phyloP scores from a whole-genome alignment of 495 filamentous ascomycete species.

The Talaromyces wortmannii region DNA sequence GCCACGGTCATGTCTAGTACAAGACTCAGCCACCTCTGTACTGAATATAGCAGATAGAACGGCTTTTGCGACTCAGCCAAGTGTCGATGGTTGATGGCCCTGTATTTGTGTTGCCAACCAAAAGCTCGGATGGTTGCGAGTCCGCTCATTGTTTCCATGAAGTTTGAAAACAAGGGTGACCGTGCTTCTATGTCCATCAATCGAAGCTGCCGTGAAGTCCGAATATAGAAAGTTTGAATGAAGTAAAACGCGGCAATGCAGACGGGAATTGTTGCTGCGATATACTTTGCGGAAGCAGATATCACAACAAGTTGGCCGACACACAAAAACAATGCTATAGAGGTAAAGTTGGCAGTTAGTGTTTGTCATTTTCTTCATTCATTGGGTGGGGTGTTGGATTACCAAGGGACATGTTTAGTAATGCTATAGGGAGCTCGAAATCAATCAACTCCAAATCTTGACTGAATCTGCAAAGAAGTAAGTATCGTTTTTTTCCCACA shows the following conservation, averaged over 20 bases:
- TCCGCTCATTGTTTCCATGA: slow-evolving; percentile 57
- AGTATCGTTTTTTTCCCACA: neutral
- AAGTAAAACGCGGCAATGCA: slow-evolving; percentile 38
- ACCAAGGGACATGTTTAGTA: slow-evolving; percentile 35
- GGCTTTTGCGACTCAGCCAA: slow-evolving; percentile 51
- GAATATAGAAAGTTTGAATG: slow-evolving; percentile 54
- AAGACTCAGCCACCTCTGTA: slow-evolving; percentile 65
- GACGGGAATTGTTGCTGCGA: slow-evolving; percentile 42
- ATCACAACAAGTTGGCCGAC: slow-evolving; percentile 44
- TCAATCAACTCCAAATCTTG: slow-evolving; percentile 56
- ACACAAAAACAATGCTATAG: slow-evolving; percentile 30
- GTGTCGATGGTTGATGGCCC: slow-evolving; percentile 47
- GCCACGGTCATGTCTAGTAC: slow-evolving; percentile 54
- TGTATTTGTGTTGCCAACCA: slow-evolving; percentile 51
- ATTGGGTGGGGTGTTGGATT: slow-evolving; percentile 11
- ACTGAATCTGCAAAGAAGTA: slow-evolving; percentile 6
- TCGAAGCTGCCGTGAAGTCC: slow-evolving; percentile 54
- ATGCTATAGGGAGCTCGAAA: slow-evolving; percentile 43
- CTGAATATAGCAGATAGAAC: slow-evolving; percentile 52
- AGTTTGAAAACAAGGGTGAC: slow-evolving; percentile 63
- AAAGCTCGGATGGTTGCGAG: slow-evolving; percentile 66
- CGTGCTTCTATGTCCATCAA: slow-evolving; percentile 49
- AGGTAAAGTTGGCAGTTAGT: neutral
- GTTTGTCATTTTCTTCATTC: neutral
- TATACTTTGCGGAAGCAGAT: slow-evolving; percentile 35